phyloP scores from a whole-genome alignment of 2,329 filamentous ascomycete genomes.

The Scedosporium minutisporum region DNA sequence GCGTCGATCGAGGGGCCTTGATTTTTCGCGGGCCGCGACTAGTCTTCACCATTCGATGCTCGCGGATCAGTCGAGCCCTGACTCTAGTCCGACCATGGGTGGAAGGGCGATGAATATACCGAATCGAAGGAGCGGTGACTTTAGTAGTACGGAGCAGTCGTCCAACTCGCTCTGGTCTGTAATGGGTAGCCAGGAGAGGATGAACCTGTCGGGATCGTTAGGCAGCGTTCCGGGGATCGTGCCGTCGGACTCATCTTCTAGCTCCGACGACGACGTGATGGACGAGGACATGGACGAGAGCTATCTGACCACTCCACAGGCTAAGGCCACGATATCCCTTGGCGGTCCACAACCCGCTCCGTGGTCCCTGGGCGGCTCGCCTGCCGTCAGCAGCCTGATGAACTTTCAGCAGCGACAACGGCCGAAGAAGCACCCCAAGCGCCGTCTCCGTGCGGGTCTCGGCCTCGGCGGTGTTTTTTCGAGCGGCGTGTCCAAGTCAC shows the following conservation, averaged over 20 bases:
- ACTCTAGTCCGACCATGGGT: slow-evolving; percentile 79
- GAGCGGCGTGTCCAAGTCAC: slow-evolving; percentile 55
- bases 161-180: slow-evolving; percentile 64
- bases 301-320: slow-evolving; percentile 73
- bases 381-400: slow-evolving; percentile 47
- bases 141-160: slow-evolving; percentile 48
- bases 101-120: slow-evolving; percentile 57
- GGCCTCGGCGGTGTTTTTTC: slow-evolving; percentile 32
- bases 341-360: slow-evolving; percentile 33
- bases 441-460: slow-evolving; percentile 40
- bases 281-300: slow-evolving; percentile 71
- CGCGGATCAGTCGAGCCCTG: slow-evolving; percentile 77
- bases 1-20: slow-evolving; percentile 77
- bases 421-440: slow-evolving; percentile 57
- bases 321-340: background rate
- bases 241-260: slow-evolving; percentile 68
- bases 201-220: slow-evolving; percentile 64
- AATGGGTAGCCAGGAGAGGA: slow-evolving; percentile 59
- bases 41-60: slow-evolving; percentile 93
- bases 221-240: slow-evolving; percentile 61
- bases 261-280: slow-evolving; percentile 60
- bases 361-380: slow-evolving; percentile 48
- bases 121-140: slow-evolving; percentile 37
- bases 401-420: slow-evolving; percentile 74
- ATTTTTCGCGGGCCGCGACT: slow-evolving; percentile 88